Percentiles rank a stretch among this genome's conserved stretches.
These are phyloP conservation scores for Cajanus cajan DNA, from an alignment of 306 rosid genomes.

Conservation along the genomic window DNA sequence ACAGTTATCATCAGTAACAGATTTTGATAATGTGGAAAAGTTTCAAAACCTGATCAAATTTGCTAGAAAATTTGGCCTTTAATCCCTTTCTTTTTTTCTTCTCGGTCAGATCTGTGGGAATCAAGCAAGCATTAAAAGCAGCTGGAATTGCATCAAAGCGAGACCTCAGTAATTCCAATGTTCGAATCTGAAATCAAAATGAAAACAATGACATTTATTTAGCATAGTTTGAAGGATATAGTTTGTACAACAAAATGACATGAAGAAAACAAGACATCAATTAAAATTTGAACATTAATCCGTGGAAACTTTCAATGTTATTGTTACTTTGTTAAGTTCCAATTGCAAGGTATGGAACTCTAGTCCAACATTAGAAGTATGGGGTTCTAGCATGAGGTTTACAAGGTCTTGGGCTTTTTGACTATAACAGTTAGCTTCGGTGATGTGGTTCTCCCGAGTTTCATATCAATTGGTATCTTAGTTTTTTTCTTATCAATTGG, in stretches of 20 bases:
- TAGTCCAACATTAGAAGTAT: not conserved
- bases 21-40: conserved; percentile 25
- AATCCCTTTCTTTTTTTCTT: conserved; percentile 56
- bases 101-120: conserved; percentile 61
- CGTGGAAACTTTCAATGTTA: not conserved
- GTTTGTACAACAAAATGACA: not conserved
- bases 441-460: not conserved
- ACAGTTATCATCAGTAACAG: no score
- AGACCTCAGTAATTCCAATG: conserved; percentile 77
- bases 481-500: not conserved
- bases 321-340: not conserved
- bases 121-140: conserved; percentile 79
- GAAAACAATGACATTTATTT: conserved; percentile 26
- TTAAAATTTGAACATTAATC: conserved; percentile 10
- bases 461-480: not conserved
- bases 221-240: conserved; percentile 4
- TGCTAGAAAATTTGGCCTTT: conserved; percentile 62
- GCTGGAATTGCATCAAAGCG: conserved; percentile 86
- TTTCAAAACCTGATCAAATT: conserved; percentile 69
- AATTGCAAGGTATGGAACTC: not conserved
- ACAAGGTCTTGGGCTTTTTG: not conserved
- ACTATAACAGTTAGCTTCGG: not conserved
- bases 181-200: conserved; percentile 71
- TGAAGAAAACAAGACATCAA: not conserved
- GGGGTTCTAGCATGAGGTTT: not conserved